Conservation (phyloP, 768 basidiomycete species). For the Glaciozyma antarctica region DNA sequence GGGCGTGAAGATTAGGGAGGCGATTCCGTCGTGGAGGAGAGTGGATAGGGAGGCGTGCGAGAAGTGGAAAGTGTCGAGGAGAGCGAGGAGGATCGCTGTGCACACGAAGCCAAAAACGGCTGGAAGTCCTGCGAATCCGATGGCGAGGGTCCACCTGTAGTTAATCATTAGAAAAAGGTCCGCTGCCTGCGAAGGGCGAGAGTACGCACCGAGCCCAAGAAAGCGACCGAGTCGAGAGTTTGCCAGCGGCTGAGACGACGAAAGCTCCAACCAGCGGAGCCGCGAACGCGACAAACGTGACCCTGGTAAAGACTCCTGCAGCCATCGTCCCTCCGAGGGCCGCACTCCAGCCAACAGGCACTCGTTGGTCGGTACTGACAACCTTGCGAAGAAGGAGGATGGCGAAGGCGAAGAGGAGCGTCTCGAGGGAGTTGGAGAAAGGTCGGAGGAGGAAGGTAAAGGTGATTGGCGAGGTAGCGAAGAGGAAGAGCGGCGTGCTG, state of each 20-base stretch:
- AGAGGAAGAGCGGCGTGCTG: conserved; percentile 5
- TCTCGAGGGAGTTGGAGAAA: conserved; percentile 32
- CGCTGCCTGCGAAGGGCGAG: too few species aligned
- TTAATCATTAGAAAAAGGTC: not conserved
- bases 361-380: too few species aligned
- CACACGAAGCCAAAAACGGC: conserved; percentile 4
- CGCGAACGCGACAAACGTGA: conserved; percentile 29
- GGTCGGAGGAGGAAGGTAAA: conserved; percentile 30
- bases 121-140: not conserved
- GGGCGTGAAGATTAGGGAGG: conserved; percentile 9
- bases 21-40: not conserved
- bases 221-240: not conserved
- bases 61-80: not conserved
- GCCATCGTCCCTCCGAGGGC: conserved; percentile 9
- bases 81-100: not conserved
- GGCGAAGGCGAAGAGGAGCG: conserved; percentile 5
- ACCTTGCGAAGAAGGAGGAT: not conserved
- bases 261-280: not conserved
- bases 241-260: not conserved
- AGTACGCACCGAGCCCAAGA: not conserved
- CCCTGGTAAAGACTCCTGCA: conserved; percentile 18
- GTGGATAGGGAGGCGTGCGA: not conserved
- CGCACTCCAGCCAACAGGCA: not conserved
- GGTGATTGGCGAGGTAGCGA: conserved; percentile 18
- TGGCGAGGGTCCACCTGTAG: not conserved